These are phyloP conservation scores for Arctium minus DNA, from an alignment of 129 eudicot genomes.

Conservation along the genomic window DNA sequence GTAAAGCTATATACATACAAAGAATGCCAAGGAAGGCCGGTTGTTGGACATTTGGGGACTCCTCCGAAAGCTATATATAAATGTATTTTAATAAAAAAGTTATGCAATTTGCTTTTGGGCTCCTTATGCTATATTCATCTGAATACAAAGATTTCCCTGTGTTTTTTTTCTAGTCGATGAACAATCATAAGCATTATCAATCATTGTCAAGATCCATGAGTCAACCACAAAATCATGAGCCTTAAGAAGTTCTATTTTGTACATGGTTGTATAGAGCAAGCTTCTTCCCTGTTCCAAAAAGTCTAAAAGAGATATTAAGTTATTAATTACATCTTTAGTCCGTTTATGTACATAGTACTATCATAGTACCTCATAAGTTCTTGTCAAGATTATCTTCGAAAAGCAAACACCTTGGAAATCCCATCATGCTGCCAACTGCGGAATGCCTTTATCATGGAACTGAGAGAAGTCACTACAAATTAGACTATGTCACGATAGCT, in stretches of 20 bases:
- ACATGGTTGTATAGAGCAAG: neutral
- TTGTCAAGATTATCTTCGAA: neutral
- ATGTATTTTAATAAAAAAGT: neutral
- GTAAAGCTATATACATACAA: conserved; percentile 1
- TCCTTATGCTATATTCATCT: neutral
- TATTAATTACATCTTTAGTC: neutral
- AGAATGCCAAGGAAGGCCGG: neutral
- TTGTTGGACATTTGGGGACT: neutral
- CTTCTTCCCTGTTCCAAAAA: neutral
- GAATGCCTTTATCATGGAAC: neutral
- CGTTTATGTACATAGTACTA: neutral
- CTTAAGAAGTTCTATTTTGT: neutral
- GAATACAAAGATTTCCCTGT: neutral
- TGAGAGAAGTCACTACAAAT: neutral
- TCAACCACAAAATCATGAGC: neutral
- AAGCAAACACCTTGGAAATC: neutral
- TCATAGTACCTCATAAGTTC: neutral
- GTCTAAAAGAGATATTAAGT: neutral
- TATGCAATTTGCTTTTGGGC: neutral
- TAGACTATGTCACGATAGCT: neutral
- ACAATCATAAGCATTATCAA: neutral
- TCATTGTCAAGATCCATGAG: neutral
- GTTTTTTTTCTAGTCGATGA: neutral
- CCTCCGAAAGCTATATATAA: neutral
- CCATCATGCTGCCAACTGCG: neutral